phyloP scores from a whole-genome alignment of 2,329 filamentous ascomycete genomes.

The Xylaria digitata region DNA sequence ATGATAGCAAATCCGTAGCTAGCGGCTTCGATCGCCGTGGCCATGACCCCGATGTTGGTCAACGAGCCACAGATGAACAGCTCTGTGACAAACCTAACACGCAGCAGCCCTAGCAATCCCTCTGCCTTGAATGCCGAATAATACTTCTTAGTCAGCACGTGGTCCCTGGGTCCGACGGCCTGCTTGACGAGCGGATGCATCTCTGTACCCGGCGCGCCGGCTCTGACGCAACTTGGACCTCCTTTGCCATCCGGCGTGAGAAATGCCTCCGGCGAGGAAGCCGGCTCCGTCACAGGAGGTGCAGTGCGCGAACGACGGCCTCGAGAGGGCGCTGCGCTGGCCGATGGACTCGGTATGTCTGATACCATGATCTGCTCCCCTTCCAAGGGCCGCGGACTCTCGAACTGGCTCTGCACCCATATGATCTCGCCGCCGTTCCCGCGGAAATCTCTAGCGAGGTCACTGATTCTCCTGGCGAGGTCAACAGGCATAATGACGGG shows the following conservation, averaged over 20 bases:
- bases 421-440: conserved; percentile 76
- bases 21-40: conserved; percentile 90
- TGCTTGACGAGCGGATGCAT: conserved; percentile 58
- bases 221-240: conserved; percentile 57
- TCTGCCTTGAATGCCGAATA: conserved; percentile 90
- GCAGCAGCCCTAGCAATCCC: conserved; percentile 77
- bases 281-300: conserved; percentile 45
- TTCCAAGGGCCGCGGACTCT: conserved; percentile 67
- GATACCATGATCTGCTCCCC: conserved; percentile 63
- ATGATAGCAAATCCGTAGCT: conserved; percentile 89
- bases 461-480: conserved; percentile 74
- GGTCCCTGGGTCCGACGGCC: conserved; percentile 61
- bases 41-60: conserved; percentile 88
- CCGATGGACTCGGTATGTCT: conserved; percentile 45
- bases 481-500: conserved; percentile 71
- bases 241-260: conserved; percentile 53
- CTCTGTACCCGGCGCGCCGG: conserved; percentile 59
- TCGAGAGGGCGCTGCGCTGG: conserved; percentile 37
- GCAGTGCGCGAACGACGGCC: conserved; percentile 43
- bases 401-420: conserved; percentile 85
- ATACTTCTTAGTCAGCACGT: conserved; percentile 73
- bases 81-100: conserved; percentile 89
- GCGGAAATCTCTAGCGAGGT: conserved; percentile 79
- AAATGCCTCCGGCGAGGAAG: conserved; percentile 51
- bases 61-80: conserved; percentile 89